These are phyloP conservation scores for Firmiana major DNA, from an alignment of 345 rosid species.

Conservation along the genomic window DNA sequence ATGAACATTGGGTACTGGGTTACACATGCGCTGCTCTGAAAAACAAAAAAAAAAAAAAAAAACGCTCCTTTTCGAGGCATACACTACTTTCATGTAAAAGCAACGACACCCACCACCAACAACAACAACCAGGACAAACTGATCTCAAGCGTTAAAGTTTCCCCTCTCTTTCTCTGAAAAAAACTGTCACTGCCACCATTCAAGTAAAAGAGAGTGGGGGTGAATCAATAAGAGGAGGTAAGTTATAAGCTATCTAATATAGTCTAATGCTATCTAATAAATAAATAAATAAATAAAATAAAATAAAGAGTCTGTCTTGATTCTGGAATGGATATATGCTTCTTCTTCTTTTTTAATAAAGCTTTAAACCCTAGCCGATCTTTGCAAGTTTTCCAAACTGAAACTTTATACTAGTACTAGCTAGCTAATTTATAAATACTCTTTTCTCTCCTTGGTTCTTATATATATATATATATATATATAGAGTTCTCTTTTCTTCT, in stretches of 20 bases:
- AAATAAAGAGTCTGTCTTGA: slow-evolving; percentile 15
- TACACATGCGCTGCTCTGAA: slow-evolving; percentile 53
- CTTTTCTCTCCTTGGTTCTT: background rate
- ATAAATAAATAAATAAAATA: slow-evolving; percentile 10
- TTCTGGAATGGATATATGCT: background rate
- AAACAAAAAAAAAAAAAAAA: slow-evolving; percentile 22
- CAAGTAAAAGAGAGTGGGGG: slow-evolving; percentile 1
- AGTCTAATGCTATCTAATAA: background rate
- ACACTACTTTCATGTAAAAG: slow-evolving; percentile 25
- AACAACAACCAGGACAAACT: slow-evolving; percentile 21
- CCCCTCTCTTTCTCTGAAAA: background rate
- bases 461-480: background rate
- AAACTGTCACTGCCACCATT: slow-evolving; percentile 21
- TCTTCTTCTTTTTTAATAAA: background rate
- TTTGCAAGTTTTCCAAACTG: background rate
- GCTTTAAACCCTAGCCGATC: background rate
- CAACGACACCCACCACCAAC: slow-evolving; percentile 11
- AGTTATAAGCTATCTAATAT: background rate
- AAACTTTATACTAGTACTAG: background rate
- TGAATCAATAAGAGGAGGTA: slow-evolving; percentile 22
- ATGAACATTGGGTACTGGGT: slow-evolving; percentile 52
- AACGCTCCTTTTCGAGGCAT: slow-evolving; percentile 65
- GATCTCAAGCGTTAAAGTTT: slow-evolving; percentile 18
- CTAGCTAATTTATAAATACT: background rate
- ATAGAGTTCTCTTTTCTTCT: background rate